These are phyloP conservation scores for Nadsonia fulvescens DNA, from an alignment of 805 yeast genomes.

Conservation along the genomic window DNA sequence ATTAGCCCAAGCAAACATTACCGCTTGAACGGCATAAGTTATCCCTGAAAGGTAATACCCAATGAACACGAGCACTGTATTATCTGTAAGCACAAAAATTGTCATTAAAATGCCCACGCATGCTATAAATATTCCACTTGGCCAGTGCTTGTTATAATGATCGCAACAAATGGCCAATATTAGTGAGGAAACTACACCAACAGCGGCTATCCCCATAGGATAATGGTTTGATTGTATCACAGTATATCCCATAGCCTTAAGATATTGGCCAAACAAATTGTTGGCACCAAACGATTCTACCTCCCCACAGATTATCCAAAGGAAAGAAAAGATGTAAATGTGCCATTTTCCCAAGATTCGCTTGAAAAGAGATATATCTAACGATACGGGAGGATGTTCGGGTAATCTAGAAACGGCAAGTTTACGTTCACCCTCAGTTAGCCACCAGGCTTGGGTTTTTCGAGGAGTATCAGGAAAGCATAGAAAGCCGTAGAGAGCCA, in stretches of 20 bases:
- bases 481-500: constrained; percentile 7
- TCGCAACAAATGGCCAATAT: constrained; percentile 21
- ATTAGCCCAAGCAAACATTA: constrained; percentile 26
- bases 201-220: constrained; percentile 25
- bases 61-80: constrained; percentile 19
- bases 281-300: constrained; percentile 25
- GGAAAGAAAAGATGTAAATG: constrained; percentile 17
- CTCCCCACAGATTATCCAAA: constrained; percentile 22
- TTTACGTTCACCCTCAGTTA: constrained; percentile 16
- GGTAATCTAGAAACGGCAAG: constrained; percentile 18
- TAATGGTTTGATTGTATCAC: constrained; percentile 23
- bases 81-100: constrained; percentile 24
- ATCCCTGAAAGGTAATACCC: constrained; percentile 20
- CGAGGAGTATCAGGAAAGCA: constrained; percentile 8
- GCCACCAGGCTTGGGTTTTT: constrained; percentile 14
- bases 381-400: constrained; percentile 14
- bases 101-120: constrained; percentile 19
- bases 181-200: constrained; percentile 25
- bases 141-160: constrained; percentile 19
- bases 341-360: constrained; percentile 17
- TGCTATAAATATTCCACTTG: constrained; percentile 22
- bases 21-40: constrained; percentile 19
- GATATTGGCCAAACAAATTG: constrained; percentile 23
- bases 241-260: constrained; percentile 17
- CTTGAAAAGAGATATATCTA: constrained; percentile 11